A percentile compares a stretch with the other conserved stretches of the same genome.
phyloP scores from a whole-genome alignment of 2,329 filamentous ascomycete species.

The Verticillium albo-atrum region DNA sequence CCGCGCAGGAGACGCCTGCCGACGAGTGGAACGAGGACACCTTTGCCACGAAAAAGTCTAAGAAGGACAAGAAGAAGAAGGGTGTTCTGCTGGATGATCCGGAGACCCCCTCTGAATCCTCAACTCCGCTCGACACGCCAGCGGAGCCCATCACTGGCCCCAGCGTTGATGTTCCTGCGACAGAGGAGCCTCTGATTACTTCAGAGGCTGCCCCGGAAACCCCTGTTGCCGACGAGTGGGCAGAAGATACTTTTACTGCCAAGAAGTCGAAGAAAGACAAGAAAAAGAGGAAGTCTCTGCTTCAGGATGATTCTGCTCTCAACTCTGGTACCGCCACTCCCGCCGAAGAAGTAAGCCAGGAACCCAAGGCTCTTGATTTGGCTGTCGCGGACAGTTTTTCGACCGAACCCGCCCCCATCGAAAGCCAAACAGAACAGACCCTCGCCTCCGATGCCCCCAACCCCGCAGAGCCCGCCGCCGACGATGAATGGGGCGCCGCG shows the following conservation, averaged over 20 bases:
- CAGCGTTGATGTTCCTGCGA: not conserved
- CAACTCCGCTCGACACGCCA: slow-evolving; percentile 4
- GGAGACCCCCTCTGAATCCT: slow-evolving; percentile 1
- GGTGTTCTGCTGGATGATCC: slow-evolving; percentile 12
- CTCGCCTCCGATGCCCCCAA: not conserved
- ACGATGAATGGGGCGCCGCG: not conserved
- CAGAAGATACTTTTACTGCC: not conserved
- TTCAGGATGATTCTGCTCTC: slow-evolving; percentile 1
- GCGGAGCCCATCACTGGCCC: not conserved
- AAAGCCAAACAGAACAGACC: not conserved
- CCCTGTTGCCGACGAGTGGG: not conserved
- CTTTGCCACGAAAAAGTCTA: slow-evolving; percentile 25
- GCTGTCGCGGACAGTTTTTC: not conserved
- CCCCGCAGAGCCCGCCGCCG: not conserved
- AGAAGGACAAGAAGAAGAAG: slow-evolving; percentile 30
- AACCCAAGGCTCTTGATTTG: not conserved
- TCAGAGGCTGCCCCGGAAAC: slow-evolving; percentile 7
- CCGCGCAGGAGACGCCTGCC: not conserved
- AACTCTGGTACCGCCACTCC: slow-evolving; percentile 2
- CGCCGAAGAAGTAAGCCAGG: not conserved
- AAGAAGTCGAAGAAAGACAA: slow-evolving; percentile 15
- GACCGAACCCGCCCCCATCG: not conserved
- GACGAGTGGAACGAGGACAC: slow-evolving; percentile 4
- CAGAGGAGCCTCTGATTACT: not conserved
- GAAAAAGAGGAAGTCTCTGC: slow-evolving; percentile 6